Evolutionary conservation across 139 green algal species (phyloP), one percentile per base, ranked within the genome.

Genomic region (Ettlia oleoabundans): DNA sequence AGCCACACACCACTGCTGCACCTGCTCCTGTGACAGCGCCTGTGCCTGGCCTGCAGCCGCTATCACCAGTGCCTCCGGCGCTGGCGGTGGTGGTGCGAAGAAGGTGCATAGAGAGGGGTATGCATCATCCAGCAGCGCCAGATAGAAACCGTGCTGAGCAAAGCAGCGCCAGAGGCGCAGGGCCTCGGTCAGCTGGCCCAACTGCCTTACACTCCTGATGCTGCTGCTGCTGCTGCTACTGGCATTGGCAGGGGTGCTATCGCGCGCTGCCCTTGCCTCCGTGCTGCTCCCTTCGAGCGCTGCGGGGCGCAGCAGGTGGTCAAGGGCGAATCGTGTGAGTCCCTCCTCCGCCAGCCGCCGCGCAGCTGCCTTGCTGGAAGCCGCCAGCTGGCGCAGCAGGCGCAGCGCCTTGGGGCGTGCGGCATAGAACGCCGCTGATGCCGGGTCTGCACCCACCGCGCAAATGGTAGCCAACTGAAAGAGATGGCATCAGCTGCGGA

Each of bases 101-200:
- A 53, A 73, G 53, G 78, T 4, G 68, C 62, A 82, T 9, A 88
- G 41, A 24, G 51, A 77, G 28, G 81, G 64, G 81, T 88, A 93
- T 51, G 88, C 65, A 42, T 89, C 81, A 18, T 93, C 89, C n/a
- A 92, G 43, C 33, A 63, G 53, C 0, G 74, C 7, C 10, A 85
- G 26, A 51, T 51, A 53, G n/a, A 93, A 64, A 28, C 82, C 78
- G 43, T 93, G 89, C 33, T 84, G 65, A 4, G 86, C 87, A 42
- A 85, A 87, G 2, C 64, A 82, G 15, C 89, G 83, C 90, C 90
- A 93, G 5, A 85, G 43, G 9, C 89, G 87, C 42, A 93, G 81
- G 21, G 83, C 81, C 71, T 93, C 90, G 0, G 88, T 33, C 24
- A 75, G 85, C 43, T 85, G 38, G 38, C 84, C 68, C 8, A 33